Evolutionary conservation across 441 rosid genomes (phyloP), one percentile per base, ranked within the genome.

Genomic region (Gossypium gossypioides): DNA sequence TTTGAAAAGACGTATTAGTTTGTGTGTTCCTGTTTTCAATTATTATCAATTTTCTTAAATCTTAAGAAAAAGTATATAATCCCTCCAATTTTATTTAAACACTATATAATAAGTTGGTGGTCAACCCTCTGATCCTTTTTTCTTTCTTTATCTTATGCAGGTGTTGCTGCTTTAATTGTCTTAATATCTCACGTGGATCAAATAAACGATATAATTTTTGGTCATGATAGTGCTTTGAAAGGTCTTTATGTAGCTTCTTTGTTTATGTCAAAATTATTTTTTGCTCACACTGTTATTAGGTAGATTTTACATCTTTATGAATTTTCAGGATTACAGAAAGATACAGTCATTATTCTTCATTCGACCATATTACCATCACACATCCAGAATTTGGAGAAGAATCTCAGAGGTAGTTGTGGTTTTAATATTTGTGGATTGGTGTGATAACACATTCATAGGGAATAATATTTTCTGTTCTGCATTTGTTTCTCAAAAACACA

Each of bases 181-280:
- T 74, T 83, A 79, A 78, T 85, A 69, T 86, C 96, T 68, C 87
- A 87, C 55, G 87, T 72, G 54, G 91, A 88, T 80, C 91, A 91
- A 76, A 78, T 86, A 16, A 69, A 82, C 70, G 88, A 86, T 74
- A 62, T 86, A 54, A 64, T 88, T 71, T 86, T 84, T 72, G 90
- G 94, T 68, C 82, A 79, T 2, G 89, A 85, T 67, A 88, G 92
- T 74, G 81, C 81, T 78, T 54, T 82, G 24, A 86, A 80, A 89
- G 97, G 97, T 93, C 15, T 22, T 63, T 13, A 19, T 40, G 3
- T 54, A 72, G 52, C 40, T 66, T 76, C 61, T 73, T 68, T 69
- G 42, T 25, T 51, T 22, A 22, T 22, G 58, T 29, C 54, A 58
- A 25, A 34, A 63, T 22, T 46, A 19, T 1, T 42, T 57, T 40